Evolutionary conservation across 768 basidiomycete genomes (phyloP), one percentile per base, ranked within the genome.

Genomic region (Russula vinacea): DNA sequence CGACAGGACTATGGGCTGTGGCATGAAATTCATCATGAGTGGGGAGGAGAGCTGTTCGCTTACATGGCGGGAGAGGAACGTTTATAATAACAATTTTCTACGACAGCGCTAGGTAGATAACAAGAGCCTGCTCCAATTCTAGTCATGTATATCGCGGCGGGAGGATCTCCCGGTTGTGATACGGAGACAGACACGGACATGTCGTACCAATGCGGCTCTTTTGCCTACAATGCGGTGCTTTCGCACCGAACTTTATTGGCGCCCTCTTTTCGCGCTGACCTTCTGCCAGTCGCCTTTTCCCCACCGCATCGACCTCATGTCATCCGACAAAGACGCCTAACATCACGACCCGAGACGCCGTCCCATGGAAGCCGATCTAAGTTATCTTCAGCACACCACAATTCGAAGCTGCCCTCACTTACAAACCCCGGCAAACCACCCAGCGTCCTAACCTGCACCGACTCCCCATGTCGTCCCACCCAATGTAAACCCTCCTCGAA

Each of bases 361-460:
- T 64, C 54, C 53, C 54, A 54, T 60, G 68, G 68, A 58, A 69
- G 56, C 17, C 56, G 62, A 66, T 69, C 68, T 69, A 40, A 32
- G 17, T 52, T 51, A 40, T 55, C 49, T 47, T 56, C 64, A 64
- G 62, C 37, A 35, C 11, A 5, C 50, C 49, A 61, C 52, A 65
- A 39, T 64, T 55, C 22, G 32, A 56, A 13, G n/a, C 19, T 44
- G 58, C 60, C 56, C 44, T 62, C 58, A 78, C 80, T 78, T 68
- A 83, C 82, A 83, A 49, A 84, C 78, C 2, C 72, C 79, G 26
- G 83, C 79, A 72, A 89, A 87, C 58, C 72, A 29, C 77, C 76
- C 19, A 81, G 87, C 2, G 84, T 87, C 85, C 88, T 53, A 84
- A 67, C 85, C 88, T 3, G 89, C 92, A 3, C 83, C 84, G 35